Conservation (phyloP, 1,284 basidiomycete genomes). For the Pascua sp. region DNA sequence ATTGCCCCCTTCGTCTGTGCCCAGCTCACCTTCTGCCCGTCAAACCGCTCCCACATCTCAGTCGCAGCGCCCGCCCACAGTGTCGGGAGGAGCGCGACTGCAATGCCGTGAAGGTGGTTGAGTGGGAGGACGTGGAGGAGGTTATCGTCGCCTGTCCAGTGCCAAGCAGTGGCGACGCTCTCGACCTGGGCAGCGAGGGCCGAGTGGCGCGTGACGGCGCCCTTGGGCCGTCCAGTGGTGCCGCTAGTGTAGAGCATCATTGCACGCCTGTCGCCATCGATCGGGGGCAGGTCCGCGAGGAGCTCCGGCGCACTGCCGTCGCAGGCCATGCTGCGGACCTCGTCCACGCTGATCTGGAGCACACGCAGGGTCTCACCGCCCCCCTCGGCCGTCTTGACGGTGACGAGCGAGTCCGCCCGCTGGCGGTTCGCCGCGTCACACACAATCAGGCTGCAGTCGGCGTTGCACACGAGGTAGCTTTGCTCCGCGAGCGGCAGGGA, state of each 20-base stretch:
- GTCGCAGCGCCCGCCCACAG: conserved; percentile 44
- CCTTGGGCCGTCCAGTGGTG: conserved; percentile 43
- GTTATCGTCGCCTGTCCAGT: conserved; percentile 31
- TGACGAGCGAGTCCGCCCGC: conserved; percentile 30
- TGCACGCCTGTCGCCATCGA: conserved; percentile 29
- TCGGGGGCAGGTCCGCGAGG: conserved; percentile 4
- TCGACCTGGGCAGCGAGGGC: conserved; percentile 37
- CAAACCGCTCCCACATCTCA: conserved; percentile 43
- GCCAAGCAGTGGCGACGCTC: conserved; percentile 35
- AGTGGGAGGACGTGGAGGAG: conserved; percentile 39
- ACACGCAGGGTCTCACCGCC: conserved; percentile 7
- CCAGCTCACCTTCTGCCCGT: conserved; percentile 29
- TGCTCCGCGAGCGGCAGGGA: conserved; percentile 40
- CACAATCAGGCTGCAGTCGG: conserved; percentile 30
- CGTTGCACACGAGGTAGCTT: conserved; percentile 35
- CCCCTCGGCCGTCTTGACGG: conserved; percentile 12
- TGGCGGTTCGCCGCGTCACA: conserved; percentile 23
- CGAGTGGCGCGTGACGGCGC: conserved; percentile 41
- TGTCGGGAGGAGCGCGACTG: conserved; percentile 40
- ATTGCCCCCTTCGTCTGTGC: background rate
- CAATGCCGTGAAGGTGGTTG: conserved; percentile 45
- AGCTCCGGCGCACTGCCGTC: background rate
- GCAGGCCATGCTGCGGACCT: background rate
- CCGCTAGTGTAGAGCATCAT: conserved; percentile 48
- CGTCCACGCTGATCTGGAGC: conserved; percentile 2